These are phyloP conservation scores for Lentinus tigrinus DNA, from an alignment of 768 basidiomycete genomes.

Conservation along the genomic window DNA sequence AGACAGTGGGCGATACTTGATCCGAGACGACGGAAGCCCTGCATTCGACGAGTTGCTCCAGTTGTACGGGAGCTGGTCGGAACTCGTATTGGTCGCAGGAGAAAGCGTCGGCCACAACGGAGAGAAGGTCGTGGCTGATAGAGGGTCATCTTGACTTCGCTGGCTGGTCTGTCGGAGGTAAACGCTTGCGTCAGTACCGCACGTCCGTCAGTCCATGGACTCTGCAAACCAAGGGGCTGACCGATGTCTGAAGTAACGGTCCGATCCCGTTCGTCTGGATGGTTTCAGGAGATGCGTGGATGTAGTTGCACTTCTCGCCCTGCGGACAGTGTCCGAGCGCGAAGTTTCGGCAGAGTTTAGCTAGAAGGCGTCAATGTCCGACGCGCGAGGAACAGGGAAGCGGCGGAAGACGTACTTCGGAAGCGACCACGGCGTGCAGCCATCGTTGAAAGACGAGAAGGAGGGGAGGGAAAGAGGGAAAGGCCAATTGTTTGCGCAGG, in stretches of 20 bases:
- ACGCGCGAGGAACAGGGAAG: not conserved
- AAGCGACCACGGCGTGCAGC: conserved; percentile 12
- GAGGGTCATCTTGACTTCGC: not conserved
- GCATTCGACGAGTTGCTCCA: not conserved
- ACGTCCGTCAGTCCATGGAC: too few relatives aligned
- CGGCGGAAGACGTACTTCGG: conserved; percentile 14
- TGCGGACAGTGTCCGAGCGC: conserved; percentile 36
- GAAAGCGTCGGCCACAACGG: conserved; percentile 10
- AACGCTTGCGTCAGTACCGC: conserved; percentile 4
- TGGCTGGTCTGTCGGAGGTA: conserved; percentile 2
- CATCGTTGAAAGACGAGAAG: conserved; percentile 9
- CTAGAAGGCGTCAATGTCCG: conserved; percentile 20
- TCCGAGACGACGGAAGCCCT: conserved; percentile 4
- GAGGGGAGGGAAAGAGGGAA: conserved; percentile 10
- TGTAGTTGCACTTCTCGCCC: conserved; percentile 38
- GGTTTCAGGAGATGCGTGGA: conserved; percentile 29
- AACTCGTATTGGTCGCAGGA: conserved; percentile 10
- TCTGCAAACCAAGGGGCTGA: conserved; percentile 1
- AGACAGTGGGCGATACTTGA: conserved; percentile 24
- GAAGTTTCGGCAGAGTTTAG: conserved; percentile 38
- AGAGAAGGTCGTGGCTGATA: not conserved
- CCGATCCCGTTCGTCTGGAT: conserved; percentile 6
- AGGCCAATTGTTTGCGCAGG: conserved; percentile 12
- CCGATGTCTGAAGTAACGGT: conserved; percentile 5
- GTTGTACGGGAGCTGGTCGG: conserved; percentile 12